These are phyloP conservation scores for Cryptococcus hybrid DNA, from an alignment of 1,284 basidiomycete species.

Conservation along the genomic window DNA sequence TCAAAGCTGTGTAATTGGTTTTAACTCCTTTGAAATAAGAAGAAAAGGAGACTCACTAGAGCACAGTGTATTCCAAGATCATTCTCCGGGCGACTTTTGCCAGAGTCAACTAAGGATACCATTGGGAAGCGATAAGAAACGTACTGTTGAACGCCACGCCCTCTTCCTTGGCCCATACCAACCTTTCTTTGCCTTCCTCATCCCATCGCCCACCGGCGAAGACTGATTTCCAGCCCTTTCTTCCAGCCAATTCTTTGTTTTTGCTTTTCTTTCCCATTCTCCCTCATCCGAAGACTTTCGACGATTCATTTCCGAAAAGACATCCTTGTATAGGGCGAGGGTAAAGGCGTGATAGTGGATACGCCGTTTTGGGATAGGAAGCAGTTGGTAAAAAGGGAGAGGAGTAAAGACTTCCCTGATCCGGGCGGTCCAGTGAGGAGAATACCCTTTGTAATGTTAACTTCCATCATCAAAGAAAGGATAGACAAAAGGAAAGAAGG, in stretches of 20 bases:
- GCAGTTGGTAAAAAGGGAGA: conserved; percentile 62
- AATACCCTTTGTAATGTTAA: conserved; percentile 46
- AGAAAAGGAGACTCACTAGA: conserved; percentile 45
- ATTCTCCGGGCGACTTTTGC: conserved; percentile 45
- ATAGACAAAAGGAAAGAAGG: no score
- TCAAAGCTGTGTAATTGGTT: conserved; percentile 54
- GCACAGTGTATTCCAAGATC: conserved; percentile 50
- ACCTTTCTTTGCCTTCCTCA: conserved; percentile 27
- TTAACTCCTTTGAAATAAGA: neutral
- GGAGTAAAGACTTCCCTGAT: conserved; percentile 61
- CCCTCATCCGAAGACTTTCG: conserved; percentile 27
- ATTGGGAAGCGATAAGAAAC: conserved; percentile 7
- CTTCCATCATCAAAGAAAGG: neutral
- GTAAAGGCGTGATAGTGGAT: conserved; percentile 69
- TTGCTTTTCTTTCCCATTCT: conserved; percentile 46
- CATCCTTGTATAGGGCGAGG: conserved; percentile 63
- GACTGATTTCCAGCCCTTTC: conserved; percentile 45
- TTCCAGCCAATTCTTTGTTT: conserved; percentile 42
- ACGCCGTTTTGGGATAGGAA: conserved; percentile 62
- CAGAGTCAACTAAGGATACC: neutral
- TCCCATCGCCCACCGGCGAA: conserved; percentile 52
- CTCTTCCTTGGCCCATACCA: conserved; percentile 36
- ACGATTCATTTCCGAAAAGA: conserved; percentile 46
- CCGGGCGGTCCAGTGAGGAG: conserved; percentile 57
- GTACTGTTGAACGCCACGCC: conserved; percentile 49